Evolutionary conservation across 2,329 filamentous ascomycete species (phyloP), one percentile per base, ranked within the genome.

Genomic region (Coniella vitis): DNA sequence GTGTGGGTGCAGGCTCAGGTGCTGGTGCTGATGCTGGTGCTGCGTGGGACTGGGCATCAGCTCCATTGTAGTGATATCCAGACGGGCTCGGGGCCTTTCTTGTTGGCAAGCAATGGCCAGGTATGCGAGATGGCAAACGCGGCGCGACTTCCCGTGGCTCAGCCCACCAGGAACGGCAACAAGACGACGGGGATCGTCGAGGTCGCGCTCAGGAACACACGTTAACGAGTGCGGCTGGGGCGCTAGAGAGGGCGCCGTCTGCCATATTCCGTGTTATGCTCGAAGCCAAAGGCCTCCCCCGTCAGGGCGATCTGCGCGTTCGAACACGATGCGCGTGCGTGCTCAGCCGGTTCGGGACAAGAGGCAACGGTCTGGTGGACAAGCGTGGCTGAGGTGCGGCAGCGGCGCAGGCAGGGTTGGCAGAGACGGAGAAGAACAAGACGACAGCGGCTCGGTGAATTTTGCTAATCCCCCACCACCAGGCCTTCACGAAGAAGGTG

Each of bases 401-500:
- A 13, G 5, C 34, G 13, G 13, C 7, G 34, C 7, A 36, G 21
- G 46, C 29, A n/a, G 46, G 17, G 46, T 16, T 7, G 12, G 36
- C 35, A 38, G 29, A 21, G 17, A 39, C n/a, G 14, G 34, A 36
- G 34, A 13, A 36, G n/a, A 4, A 14, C n/a, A 16, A 14, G n/a
- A 13, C 13, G 34, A 14, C 13, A 14, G 34, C 13, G n/a, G 34
- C 34, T 5, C 25, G 25, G 25, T 29, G 25, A 29, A 5, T 29
- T 29, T 36, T 40, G 21, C 35, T 41, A n/a, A n/a, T 38, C 43
- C 36, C 43, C 36, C 45, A 51, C 49, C 49, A 38, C 49, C 49
- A 48, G 21, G 31, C 49, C 49, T 45, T 45, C 49, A 20, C 39
- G 41, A 44, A 48, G 48, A 50, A 51, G 51, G 51, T 45, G 51